Evolutionary conservation across 164 flowering plant genomes (phyloP), one percentile per base, ranked within the genome.

Genomic region (Aristolochia californica): DNA sequence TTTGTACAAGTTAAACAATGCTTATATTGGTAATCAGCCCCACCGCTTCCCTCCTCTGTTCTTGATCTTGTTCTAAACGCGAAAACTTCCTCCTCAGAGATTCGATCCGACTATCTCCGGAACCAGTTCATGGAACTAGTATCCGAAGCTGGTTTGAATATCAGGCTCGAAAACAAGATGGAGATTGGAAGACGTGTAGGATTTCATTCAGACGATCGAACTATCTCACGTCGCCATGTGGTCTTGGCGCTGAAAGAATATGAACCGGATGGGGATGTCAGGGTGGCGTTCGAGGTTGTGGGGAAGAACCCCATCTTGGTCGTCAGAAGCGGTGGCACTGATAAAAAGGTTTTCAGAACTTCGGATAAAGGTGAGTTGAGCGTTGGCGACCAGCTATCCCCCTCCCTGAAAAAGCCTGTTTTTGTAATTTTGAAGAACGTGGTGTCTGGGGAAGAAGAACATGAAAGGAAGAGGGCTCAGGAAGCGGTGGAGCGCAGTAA

Each of bases 231-330:
- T 14, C 80, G 67, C 34, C 98, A 91, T 63, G 51, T 85, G 28
- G 56, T 67, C 12, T 56, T 85, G 57, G 43, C 64, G 18, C 66
- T 74, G 22, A 20, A 20, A 48, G 18, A 53, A 15, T 8, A 17
- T 21, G 27, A 56, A 49, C 55, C 22, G 55, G 50, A 68, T 62
- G 57, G 54, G 17, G 76, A 68, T 64, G 22, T 71, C 52, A 65
- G 53, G 67, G 78, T 75, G 63, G 71, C 64, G 9, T 88, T 86
- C 43, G 66, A 80, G 58, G 88, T 82, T 13, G 14, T 74, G 0
- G 98, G 98, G 49, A 79, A 72, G 69, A 91, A 88, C 61, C 96
- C 96, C 15, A 55, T 91, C n/a, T 91, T 91, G 86, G 83, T 88
- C 0, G 51, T 61, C 62, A 57, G 59, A 38, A 27, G 45, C 13